Base-by-base conservation (phyloP, 2,329 filamentous ascomycete genomes). In the Blumeriella jaapii region DNA sequence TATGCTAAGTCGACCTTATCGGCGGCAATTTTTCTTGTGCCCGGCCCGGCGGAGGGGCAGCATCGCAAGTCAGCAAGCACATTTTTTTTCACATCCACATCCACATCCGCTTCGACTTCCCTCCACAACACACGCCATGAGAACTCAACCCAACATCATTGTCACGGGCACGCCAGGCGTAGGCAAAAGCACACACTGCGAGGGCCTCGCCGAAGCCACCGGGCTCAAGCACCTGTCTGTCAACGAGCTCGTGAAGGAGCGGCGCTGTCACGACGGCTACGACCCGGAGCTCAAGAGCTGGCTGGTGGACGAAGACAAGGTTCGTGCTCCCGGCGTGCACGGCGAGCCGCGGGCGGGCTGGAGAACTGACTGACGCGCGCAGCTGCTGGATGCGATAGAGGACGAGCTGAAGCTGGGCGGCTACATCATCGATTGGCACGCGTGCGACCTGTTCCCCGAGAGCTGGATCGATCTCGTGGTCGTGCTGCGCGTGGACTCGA, bases 301-400 rank as follows among this genome's bases (percentile, higher is more conserved):
- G 76, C 82, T 96, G 39, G 87, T 98, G 11, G 89, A 98, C 55
- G 91, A 98, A 59, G 91, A 98, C 56, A 93, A 93, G 70, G 84
- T 86, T 54, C 41, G 61, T 52, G 6, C 8, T 19, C 6, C 6
- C 8, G 12, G 6, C n/a, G n/a, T 2, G 5, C 3, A 17, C 9
- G 11, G 9, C 6, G 5, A 19, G n/a, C n/a, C n/a, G n/a, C n/a
- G n/a, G n/a, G n/a, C n/a, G n/a, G n/a, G n/a, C n/a, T 30, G 16
- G 3, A 25, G 17, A 11, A 11, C 12, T 11, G 22, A 29, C 26
- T 14, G 24, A 28, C 7, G 6, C 35, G 39, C 12, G 20, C 50
- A 86, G 78, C 64, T 98, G 19, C 69, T 98, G 14, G 91, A 98
- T 56, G 74, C 82, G 30, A 80, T 98, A 38, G 91, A 96, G 61